phyloP scores from a whole-genome alignment of 192 early-diverging fungal species.

The Backusella liffmaniae region DNA sequence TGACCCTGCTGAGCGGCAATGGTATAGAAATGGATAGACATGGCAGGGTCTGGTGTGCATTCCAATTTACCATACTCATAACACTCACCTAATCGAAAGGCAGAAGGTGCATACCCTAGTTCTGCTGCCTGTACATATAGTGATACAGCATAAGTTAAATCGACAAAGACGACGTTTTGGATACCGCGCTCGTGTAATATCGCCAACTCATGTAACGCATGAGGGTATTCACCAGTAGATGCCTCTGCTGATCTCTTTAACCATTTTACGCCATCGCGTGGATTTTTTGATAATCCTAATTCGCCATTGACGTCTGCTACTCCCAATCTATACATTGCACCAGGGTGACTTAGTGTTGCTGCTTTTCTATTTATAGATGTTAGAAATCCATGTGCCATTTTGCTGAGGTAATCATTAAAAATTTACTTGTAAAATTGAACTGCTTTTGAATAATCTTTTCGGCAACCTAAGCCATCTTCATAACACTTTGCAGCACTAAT shows the following conservation, averaged over 20 bases:
- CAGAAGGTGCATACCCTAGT: constrained; percentile 64
- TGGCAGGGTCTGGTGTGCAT: constrained; percentile 51
- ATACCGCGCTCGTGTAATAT: constrained; percentile 58
- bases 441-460: constrained; percentile 58
- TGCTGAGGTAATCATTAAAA: background rate
- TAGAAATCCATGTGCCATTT: background rate
- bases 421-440: constrained; percentile 67
- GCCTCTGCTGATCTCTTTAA: constrained; percentile 58
- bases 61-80: constrained; percentile 65
- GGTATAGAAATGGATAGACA: constrained; percentile 60
- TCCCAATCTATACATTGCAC: constrained; percentile 64
- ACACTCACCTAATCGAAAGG: constrained; percentile 58
- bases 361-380: constrained; percentile 49
- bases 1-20: constrained; percentile 63
- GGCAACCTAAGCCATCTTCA: constrained; percentile 65
- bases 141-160: constrained; percentile 59
- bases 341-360: constrained; percentile 65
- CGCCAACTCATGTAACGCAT: constrained; percentile 60
- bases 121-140: constrained; percentile 63
- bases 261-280: constrained; percentile 62
- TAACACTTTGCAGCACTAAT: constrained; percentile 55
- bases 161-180: constrained; percentile 59
- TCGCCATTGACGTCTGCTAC: constrained; percentile 62
- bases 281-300: constrained; percentile 51
- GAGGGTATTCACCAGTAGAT: constrained; percentile 56